A percentile compares a stretch with the other conserved stretches of the same genome.
Conservation (phyloP, 257 asterid species). For the Scutellaria baicalensis region DNA sequence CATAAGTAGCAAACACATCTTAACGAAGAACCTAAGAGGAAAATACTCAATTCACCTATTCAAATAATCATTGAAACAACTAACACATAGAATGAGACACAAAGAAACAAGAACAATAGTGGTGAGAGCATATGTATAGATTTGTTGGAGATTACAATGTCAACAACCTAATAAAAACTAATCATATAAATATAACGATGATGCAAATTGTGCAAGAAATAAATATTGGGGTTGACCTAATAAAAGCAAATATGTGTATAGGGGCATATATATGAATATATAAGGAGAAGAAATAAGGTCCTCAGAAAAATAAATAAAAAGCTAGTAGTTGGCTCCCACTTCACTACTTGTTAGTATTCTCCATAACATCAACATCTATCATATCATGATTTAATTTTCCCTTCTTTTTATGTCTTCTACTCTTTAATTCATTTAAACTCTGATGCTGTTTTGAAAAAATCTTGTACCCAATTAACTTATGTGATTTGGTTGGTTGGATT, state of each 20-base stretch:
- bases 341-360: background rate
- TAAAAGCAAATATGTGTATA: too few species aligned
- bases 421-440: conserved; percentile 3
- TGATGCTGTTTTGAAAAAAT: background rate
- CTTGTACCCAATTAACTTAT: background rate
- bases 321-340: conserved; percentile 19
- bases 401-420: conserved; percentile 25
- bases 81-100: background rate
- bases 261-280: too few species aligned
- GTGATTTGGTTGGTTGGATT: conserved; percentile 22
- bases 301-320: too few species aligned
- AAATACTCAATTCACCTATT: background rate
- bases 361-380: conserved; percentile 25
- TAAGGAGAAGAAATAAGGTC: too few species aligned
- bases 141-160: background rate
- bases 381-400: conserved; percentile 23
- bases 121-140: background rate
- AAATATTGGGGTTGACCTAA: too few species aligned
- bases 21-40: background rate
- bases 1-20: background rate
- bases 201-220: background rate
- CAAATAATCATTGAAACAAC: background rate
- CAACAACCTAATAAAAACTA: conserved; percentile 8
- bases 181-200: background rate
- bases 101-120: background rate